Conservation (phyloP, 768 basidiomycete genomes). For the Jaapia argillacea region DNA sequence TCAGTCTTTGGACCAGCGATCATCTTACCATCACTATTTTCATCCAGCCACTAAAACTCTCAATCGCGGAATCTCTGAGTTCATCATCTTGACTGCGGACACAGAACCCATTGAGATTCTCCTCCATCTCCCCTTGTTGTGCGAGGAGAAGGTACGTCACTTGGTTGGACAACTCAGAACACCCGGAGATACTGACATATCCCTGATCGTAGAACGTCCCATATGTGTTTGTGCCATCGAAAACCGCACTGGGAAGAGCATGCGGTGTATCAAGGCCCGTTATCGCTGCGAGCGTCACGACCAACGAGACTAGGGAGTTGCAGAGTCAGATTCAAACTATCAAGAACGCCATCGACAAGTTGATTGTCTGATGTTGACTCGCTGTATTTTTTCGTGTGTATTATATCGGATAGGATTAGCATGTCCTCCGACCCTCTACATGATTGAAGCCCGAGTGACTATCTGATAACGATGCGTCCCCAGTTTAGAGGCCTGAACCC, state of each 20-base stretch:
- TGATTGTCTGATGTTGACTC: constrained; percentile 33
- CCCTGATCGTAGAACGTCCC: constrained; percentile 71
- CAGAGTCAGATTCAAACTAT: constrained; percentile 80
- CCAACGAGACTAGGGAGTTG: constrained; percentile 88
- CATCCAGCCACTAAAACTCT: constrained; percentile 87
- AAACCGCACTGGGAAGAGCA: constrained; percentile 91
- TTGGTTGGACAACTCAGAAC: not conserved
- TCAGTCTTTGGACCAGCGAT: constrained; percentile 1
- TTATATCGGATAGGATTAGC: too few species aligned
- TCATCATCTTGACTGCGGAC: constrained; percentile 93
- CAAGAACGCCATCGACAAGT: constrained; percentile 75
- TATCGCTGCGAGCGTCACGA: constrained; percentile 94
- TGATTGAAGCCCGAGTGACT: too few species aligned
- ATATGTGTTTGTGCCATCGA: constrained; percentile 91
- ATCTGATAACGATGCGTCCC: too few species aligned
- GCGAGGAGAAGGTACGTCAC: constrained; percentile 87
- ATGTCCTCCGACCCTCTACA: too few species aligned
- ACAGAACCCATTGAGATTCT: constrained; percentile 98
- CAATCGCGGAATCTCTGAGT: constrained; percentile 95
- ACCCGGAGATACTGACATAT: constrained; percentile 2
- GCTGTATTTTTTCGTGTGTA: not conserved
- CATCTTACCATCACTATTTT: not conserved
- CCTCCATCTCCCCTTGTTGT: constrained; percentile 91
- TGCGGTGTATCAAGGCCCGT: constrained; percentile 94
- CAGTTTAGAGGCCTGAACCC: too few species aligned